Conservation (phyloP, 2,329 filamentous ascomycete genomes). For the Botryotinia globosa region DNA sequence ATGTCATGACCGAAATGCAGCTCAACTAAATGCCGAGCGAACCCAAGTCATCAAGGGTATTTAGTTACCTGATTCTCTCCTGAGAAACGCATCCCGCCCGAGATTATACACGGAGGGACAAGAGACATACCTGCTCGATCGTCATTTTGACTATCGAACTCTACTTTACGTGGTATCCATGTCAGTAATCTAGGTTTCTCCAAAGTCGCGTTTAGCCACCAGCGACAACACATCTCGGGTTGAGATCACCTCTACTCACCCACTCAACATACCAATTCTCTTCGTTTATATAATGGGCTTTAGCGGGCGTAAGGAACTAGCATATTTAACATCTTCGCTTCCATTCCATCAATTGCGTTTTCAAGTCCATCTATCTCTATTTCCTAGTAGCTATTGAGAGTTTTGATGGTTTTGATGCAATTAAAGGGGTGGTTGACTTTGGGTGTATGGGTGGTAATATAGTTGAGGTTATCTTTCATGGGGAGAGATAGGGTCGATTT, state of each 20-base stretch:
- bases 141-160: not conserved
- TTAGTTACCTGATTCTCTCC: conserved; percentile 44
- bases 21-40: conserved; percentile 86
- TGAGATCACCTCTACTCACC: not conserved
- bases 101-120: not conserved
- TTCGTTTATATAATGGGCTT: not conserved
- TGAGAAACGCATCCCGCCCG: not conserved
- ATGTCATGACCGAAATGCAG: conserved; percentile 88
- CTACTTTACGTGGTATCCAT: not conserved
- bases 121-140: not conserved
- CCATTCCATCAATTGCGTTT: not conserved
- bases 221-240: not conserved
- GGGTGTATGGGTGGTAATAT: conserved; percentile 10
- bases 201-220: not conserved
- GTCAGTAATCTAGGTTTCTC: not conserved
- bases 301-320: conserved; percentile 16
- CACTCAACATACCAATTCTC: not conserved
- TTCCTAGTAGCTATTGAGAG: not conserved
- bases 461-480: conserved; percentile 13
- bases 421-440: not conserved
- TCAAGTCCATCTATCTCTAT: conserved; percentile 11
- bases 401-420: conserved; percentile 8
- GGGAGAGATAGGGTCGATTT: conserved; percentile 9
- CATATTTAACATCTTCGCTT: conserved; percentile 2
- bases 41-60: conserved; percentile 93